Evolutionary conservation across 305 asterid genomes (phyloP), one percentile per base, ranked within the genome.

Genomic region (Fraxinus greggii): DNA sequence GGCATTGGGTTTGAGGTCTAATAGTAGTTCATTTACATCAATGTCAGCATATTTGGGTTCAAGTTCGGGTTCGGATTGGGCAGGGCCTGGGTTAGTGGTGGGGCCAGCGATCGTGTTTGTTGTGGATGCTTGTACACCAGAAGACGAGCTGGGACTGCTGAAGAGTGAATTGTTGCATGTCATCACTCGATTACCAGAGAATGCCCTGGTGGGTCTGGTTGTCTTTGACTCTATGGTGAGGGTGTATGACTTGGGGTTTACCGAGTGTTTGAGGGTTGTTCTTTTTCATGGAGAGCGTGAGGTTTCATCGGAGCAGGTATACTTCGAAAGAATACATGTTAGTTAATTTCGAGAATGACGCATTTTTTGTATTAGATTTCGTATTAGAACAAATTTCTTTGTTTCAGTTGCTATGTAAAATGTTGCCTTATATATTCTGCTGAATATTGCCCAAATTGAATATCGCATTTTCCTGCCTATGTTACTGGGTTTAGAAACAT

Each of bases 41-140:
- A 61, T 82, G 74, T 84, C 93, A 17, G 81, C 89, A 1, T 82
- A 86, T 80, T 82, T 85, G 15, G 86, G 56, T 45, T 13, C 56
- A 45, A 87, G 83, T 12, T 42, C 61, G 42, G 90, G 90, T 32
- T 85, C 40, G 79, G 93, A 85, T n/a, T 31, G 86, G 93, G 82
- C 77, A 26, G 88, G 88, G 76, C 72, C 17, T 23, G 83, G 84
- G 42, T 59, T 33, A 78, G 89, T 85, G 79, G 82, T 76, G 33
- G 97, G 97, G 42, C 97, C 95, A 7, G 94, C 95, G 4, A 90
- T 94, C 84, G 98, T 96, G 90, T 92, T 96, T 75, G 97, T 94
- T 23, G 95, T 96, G 86, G 99, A 96, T 86, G 88, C 88, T 35
- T 92, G 97, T 84, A 83, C 93, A 1, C 69, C 89, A 10, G 95